Evolutionary conservation across 2,329 filamentous ascomycete genomes (phyloP).

Genomic region (Venturia nashicola): DNA sequence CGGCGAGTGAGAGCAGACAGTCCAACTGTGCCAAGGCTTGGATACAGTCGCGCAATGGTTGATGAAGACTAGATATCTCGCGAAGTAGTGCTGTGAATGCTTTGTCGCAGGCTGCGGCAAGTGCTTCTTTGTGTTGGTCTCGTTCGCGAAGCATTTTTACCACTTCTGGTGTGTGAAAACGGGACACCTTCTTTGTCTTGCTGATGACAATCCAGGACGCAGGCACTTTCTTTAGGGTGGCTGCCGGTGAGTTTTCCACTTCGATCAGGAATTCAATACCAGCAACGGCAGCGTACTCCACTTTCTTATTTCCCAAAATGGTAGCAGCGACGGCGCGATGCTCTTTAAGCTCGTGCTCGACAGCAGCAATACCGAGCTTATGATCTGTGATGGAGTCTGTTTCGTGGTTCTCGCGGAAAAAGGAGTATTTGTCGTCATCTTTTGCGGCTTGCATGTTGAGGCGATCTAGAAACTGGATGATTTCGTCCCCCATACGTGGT

Average conservation of each 20-base stretch:
- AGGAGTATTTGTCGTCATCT: slow-evolving; percentile 82
- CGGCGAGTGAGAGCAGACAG: slow-evolving; percentile 76
- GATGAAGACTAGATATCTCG: slow-evolving; percentile 72
- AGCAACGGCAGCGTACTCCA: slow-evolving; percentile 71
- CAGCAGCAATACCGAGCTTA: slow-evolving; percentile 83
- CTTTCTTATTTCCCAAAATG: slow-evolving; percentile 57
- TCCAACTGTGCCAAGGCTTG: slow-evolving; percentile 78
- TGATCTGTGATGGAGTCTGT: slow-evolving; percentile 81
- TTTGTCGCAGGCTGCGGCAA: slow-evolving; percentile 79
- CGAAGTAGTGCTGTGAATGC: slow-evolving; percentile 64
- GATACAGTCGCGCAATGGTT: slow-evolving; percentile 77
- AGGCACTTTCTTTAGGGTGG: slow-evolving; percentile 72
- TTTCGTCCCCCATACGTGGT: slow-evolving; percentile 60
- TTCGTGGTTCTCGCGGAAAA: slow-evolving; percentile 80
- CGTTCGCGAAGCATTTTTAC: slow-evolving; percentile 71
- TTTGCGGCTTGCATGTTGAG: slow-evolving; percentile 78
- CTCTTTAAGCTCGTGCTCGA: slow-evolving; percentile 76
- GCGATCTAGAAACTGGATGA: slow-evolving; percentile 65
- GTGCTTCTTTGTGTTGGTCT: slow-evolving; percentile 87
- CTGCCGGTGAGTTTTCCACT: slow-evolving; percentile 51
- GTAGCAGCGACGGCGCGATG: slow-evolving; percentile 61
- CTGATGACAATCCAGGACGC: slow-evolving; percentile 93
- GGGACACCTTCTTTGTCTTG: slow-evolving; percentile 80
- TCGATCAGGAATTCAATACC: slow-evolving; percentile 95
- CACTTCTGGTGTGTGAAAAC: slow-evolving; percentile 91